Evolutionary conservation across 2,329 filamentous ascomycete genomes (phyloP).

Genomic region (Gliomastix tumulicola): DNA sequence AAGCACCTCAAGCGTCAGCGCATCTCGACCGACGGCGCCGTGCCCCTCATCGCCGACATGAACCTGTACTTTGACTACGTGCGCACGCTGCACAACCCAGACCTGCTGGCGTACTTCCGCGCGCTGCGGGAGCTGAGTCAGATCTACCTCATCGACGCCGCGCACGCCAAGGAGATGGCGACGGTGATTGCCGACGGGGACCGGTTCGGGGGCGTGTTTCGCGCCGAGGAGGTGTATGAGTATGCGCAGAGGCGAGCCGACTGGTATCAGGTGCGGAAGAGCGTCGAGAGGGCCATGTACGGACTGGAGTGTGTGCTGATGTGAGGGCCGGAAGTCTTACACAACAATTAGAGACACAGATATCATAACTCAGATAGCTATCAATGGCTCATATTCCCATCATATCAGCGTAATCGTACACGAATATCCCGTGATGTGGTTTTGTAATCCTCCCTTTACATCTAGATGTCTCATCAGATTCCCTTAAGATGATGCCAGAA

Average conservation of each 20-base stretch:
- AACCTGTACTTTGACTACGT: constrained; percentile 88
- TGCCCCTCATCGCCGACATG: constrained; percentile 94
- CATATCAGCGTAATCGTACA: too few species aligned
- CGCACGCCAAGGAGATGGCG: constrained; percentile 87
- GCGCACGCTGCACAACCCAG: constrained; percentile 70
- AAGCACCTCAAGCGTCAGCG: constrained; percentile 97
- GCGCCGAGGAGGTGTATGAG: constrained; percentile 95
- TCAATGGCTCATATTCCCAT: neutral
- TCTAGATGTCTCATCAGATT: too few species aligned
- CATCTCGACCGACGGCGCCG: constrained; percentile 79
- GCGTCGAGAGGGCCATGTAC: constrained; percentile 96
- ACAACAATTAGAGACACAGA: neutral
- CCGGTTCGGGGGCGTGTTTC: constrained; percentile 85
- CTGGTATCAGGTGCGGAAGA: constrained; percentile 84
- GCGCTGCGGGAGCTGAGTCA: constrained; percentile 88
- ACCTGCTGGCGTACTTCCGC: constrained; percentile 83
- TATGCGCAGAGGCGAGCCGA: constrained; percentile 91
- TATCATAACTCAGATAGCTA: neutral
- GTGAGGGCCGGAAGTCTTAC: constrained; percentile 39
- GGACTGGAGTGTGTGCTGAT: constrained; percentile 83
- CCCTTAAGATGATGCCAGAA: too few species aligned
- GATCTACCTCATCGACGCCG: constrained; percentile 84
- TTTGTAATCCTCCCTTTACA: too few species aligned
- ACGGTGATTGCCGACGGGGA: constrained; percentile 89
- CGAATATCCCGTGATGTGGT: too few species aligned